Conservation (phyloP, 177 flowering plant species). For the Telopea speciosissima region DNA sequence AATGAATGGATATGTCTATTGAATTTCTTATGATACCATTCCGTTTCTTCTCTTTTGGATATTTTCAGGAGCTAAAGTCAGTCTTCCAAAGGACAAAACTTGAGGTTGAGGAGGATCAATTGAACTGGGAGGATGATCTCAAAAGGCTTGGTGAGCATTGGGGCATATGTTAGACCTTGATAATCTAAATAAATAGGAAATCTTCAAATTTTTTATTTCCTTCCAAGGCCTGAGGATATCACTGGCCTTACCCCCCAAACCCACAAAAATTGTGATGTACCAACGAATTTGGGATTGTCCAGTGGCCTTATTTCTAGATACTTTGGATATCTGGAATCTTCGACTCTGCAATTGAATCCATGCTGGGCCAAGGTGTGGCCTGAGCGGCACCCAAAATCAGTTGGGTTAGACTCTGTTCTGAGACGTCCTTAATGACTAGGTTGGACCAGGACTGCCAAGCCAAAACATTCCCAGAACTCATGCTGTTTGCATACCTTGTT, state of each 20-base stretch:
- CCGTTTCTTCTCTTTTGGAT: neutral
- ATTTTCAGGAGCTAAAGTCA: conserved; percentile 51
- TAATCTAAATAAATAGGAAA: conserved; percentile 1
- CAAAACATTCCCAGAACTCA: neutral
- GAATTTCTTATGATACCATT: conserved; percentile 4
- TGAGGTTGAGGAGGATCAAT: conserved; percentile 36
- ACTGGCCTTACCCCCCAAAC: no score
- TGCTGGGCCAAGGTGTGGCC: no score
- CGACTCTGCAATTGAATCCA: no score
- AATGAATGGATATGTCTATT: neutral
- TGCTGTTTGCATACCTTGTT: conserved; percentile 2
- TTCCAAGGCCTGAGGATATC: no score
- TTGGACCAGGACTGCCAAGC: no score
- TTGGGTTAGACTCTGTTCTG: no score
- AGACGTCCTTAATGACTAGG: no score
- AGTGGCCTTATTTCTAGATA: no score
- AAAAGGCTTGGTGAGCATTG: conserved; percentile 50
- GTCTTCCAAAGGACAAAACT: conserved; percentile 34
- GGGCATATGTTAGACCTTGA: neutral
- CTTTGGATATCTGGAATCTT: no score
- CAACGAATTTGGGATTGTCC: no score
- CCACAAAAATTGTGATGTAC: no score
- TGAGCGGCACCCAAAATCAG: no score
- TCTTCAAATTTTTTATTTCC: neutral
- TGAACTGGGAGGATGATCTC: conserved; percentile 53